phyloP scores from a whole-genome alignment of 495 filamentous ascomycete genomes.

The Penicillium steckii region DNA sequence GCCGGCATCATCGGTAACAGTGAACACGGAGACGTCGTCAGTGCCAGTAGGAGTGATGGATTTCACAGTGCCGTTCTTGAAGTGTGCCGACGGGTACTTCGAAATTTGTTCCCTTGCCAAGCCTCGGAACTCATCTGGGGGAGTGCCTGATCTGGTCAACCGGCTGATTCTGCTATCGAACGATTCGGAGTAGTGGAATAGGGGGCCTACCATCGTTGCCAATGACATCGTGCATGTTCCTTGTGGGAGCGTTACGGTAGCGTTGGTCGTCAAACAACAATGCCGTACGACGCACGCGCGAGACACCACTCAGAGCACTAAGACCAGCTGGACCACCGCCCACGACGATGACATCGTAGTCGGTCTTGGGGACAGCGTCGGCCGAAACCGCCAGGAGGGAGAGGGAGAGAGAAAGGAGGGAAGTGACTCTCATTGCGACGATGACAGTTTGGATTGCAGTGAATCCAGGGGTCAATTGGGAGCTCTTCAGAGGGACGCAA shows the following conservation, averaged over 20 bases:
- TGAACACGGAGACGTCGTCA: slow-evolving; percentile 42
- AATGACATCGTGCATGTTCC: slow-evolving; percentile 59
- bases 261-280: slow-evolving; percentile 54
- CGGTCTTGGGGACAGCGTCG: slow-evolving; percentile 20
- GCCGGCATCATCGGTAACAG: slow-evolving; percentile 32
- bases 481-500: too few relatives aligned
- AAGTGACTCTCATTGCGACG: slow-evolving; percentile 9
- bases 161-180: not conserved
- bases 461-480: too few relatives aligned
- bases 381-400: slow-evolving; percentile 19
- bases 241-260: slow-evolving; percentile 55
- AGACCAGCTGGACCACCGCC: slow-evolving; percentile 38
- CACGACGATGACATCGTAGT: slow-evolving; percentile 37
- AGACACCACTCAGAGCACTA: slow-evolving; percentile 51
- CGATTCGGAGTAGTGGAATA: not conserved
- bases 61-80: slow-evolving; percentile 51
- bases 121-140: slow-evolving; percentile 49
- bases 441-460: too few relatives aligned
- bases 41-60: slow-evolving; percentile 35
- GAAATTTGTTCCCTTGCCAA: slow-evolving; percentile 51
- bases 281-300: slow-evolving; percentile 50
- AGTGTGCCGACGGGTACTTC: slow-evolving; percentile 45
- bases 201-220: slow-evolving; percentile 50
- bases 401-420: slow-evolving; percentile 19
- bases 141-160: slow-evolving; percentile 39